These are phyloP conservation scores for Lasiodiplodia sp. DNA, from an alignment of 2,329 filamentous ascomycete genomes.

Conservation along the genomic window DNA sequence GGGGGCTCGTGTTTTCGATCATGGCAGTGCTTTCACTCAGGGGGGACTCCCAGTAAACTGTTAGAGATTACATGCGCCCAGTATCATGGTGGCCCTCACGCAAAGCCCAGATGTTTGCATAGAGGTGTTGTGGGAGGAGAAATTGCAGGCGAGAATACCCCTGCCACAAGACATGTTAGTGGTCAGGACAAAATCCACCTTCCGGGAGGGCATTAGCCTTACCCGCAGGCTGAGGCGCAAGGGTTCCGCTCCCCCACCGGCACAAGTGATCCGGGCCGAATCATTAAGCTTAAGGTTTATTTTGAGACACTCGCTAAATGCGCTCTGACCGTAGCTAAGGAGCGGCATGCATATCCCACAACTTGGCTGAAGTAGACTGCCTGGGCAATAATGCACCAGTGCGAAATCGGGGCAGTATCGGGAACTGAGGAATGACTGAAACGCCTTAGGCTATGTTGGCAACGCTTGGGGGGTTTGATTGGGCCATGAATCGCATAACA, in stretches of 20 bases:
- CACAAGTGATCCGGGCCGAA: neutral
- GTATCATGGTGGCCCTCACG: neutral
- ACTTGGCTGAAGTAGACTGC: no score
- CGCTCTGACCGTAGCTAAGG: neutral
- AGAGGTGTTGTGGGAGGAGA: neutral
- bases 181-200: neutral
- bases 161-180: neutral
- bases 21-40: neutral
- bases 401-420: no score
- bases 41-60: no score
- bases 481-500: neutral
- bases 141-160: neutral
- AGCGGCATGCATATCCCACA: neutral
- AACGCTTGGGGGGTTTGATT: neutral
- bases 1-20: neutral
- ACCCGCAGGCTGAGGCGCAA: neutral
- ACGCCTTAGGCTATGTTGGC: neutral
- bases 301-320: neutral
- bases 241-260: neutral
- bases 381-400: no score
- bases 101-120: neutral
- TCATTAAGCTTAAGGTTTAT: neutral
- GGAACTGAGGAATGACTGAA: neutral
- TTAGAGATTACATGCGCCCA: neutral
- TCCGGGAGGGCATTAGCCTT: neutral